Evolutionary conservation across 2,329 filamentous ascomycete genomes (phyloP), one percentile per base, ranked within the genome.

Genomic region (Zalaria obscura): DNA sequence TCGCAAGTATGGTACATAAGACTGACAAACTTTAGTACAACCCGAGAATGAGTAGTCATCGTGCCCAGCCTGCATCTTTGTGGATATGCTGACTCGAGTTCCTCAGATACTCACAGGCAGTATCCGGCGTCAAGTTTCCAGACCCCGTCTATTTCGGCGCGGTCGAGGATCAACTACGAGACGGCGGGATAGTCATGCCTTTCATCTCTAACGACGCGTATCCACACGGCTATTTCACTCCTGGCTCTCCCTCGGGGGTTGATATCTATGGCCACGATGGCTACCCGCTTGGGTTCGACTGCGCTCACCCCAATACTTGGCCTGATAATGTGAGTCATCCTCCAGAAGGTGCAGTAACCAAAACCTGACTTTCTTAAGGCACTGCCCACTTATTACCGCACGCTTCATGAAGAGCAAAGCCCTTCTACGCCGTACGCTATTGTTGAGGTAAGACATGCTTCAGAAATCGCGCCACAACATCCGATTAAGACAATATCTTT

Each of bases 151-250:
- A 88, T 55, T 76, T 88, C 59, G 68, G 76, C 42, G 78, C 80
- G 47, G 75, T 88, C 4, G 73, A 80, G 36, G 68, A 85, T 28
- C 80, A 85, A 53, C 74, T 75, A 18, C 68, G 75, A 7, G 65
- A 77, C 35, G 77, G 77, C 0, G 82, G 83, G 0, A 75, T 91
- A 35, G 68, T 82, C 1, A 75, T 91, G 0, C 84, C 84, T 0
- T 67, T 84, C 18, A 80, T 89, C 44, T 83, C 66, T 59, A 89
- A 88, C 45, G 83, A 89, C 54, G 80, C 76, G 1, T 67, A 55
- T n/a, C 55, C 72, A 1, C 53, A 61, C 1, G 80, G 78, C 0
- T 64, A 78, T 47, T 78, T 81, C 45, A 75, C 74, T 0, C 80
- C 80, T 1, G 72, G 71, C 25, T 51, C 10, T 74, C 73, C 1